Evolutionary conservation across 345 rosid genomes (phyloP).

Genomic region (Triadica sebifera): DNA sequence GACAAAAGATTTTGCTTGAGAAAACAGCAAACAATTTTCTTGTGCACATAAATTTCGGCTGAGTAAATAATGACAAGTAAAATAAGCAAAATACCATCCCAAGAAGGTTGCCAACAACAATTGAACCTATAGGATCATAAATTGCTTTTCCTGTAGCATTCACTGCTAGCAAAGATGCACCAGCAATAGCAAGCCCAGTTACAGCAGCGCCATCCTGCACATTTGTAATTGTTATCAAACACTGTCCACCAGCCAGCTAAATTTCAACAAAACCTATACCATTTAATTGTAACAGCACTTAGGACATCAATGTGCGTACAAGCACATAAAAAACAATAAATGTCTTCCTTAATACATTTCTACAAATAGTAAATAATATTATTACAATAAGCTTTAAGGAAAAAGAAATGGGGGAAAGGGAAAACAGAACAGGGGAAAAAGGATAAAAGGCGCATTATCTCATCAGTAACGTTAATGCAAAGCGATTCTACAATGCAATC

Average conservation of each 20-base stretch:
- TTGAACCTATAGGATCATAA: constrained; percentile 93
- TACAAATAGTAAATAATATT: not conserved
- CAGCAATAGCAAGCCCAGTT: constrained; percentile 88
- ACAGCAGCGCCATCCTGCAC: constrained; percentile 98
- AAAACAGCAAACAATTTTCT: not conserved
- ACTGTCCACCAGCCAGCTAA: not conserved
- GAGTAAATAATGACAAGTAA: not conserved
- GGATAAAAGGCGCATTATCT: not conserved
- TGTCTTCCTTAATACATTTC: not conserved
- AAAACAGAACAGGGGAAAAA: not conserved
- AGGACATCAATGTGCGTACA: not conserved
- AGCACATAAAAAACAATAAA: not conserved
- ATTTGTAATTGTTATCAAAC: not conserved
- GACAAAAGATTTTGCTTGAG: not conserved
- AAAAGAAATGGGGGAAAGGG: not conserved
- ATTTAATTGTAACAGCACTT: not conserved
- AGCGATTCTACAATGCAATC: not conserved
- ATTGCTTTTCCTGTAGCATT: constrained; percentile 81
- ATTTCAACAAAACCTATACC: not conserved
- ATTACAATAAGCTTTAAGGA: not conserved
- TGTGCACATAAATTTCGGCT: not conserved
- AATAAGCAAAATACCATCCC: constrained; percentile 63
- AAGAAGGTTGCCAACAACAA: constrained; percentile 83
- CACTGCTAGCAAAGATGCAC: constrained; percentile 84
- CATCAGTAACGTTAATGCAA: not conserved